Conservation (phyloP, 228 moss, liverwort and hornwort species). For the Sphagnum magellanicum region DNA sequence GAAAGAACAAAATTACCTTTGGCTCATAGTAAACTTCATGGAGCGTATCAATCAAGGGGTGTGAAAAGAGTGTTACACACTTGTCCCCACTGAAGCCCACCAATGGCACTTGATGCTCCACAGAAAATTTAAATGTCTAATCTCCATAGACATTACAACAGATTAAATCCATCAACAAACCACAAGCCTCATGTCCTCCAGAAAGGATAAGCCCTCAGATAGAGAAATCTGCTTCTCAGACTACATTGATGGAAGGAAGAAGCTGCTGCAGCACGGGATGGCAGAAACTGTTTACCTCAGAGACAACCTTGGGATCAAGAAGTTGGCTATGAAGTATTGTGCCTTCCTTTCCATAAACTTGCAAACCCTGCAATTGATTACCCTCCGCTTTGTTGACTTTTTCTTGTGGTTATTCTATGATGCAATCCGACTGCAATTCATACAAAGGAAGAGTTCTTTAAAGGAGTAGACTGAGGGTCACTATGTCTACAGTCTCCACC, state of each 20-base stretch:
- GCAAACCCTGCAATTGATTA: conserved; percentile 64
- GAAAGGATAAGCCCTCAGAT: not conserved
- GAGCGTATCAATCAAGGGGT: conserved; percentile 54
- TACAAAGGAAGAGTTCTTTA: not conserved
- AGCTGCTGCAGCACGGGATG: not conserved
- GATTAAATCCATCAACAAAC: conserved; percentile 3
- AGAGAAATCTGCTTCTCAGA: not conserved
- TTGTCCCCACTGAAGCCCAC: conserved; percentile 72
- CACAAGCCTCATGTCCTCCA: not conserved
- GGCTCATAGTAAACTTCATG: conserved; percentile 74
- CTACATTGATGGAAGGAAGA: not conserved
- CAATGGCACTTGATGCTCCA: conserved; percentile 59
- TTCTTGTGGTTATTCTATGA: too few species aligned
- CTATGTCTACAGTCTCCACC: too few species aligned
- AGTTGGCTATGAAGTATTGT: conserved; percentile 35
- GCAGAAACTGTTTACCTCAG: conserved; percentile 29
- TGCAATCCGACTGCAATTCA: conserved; percentile 1
- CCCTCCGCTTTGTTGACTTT: not conserved
- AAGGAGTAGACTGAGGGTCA: too few species aligned
- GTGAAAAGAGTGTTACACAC: conserved; percentile 56
- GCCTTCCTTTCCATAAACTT: conserved; percentile 74
- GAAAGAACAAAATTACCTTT: conserved; percentile 26
- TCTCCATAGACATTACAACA: not conserved
- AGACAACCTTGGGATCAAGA: conserved; percentile 46
- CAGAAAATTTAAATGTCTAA: conserved; percentile 46